Base-by-base conservation (phyloP, 805 yeast genomes). In the Ogataea polymorpha region DNA sequence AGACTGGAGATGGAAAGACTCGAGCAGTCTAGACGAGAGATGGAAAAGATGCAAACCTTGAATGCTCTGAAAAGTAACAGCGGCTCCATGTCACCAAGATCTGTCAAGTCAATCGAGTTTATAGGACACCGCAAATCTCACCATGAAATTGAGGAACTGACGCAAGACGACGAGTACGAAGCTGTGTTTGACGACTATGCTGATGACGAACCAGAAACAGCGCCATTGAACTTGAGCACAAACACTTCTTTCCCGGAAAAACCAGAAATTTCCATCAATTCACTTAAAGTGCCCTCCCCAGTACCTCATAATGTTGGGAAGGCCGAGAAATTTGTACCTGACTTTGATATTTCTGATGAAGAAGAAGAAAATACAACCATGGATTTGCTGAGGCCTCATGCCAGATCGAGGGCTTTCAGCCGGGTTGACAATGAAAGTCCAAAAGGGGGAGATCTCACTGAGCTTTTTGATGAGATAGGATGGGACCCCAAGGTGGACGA, bases 381-480 rank as follows among this genome's bases (percentile, higher is more conserved):
- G 14, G 37, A 35, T 13, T 12, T 28, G 11, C 13, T 32, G 10
- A 34, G 54, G 20, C 51, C 56, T 11, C 54, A 50, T 42, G 53
- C 58, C 1, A 48, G 63, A 40, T 54, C 63, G 1, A 48, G 66
- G 37, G 61, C 66, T 2, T 58, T 58, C 30, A 59, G 62, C 25
- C 49, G 65, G 25, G 54, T 50, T 2, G 51, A 53, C 3, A 48
- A 50, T 6, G 51, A 40, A 5, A 42, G 41, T n/a, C 49, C 54
- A 14, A 46, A 48, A 15, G 45, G 44, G 9, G 47, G 41, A 17
- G 78, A 72, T 41, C 55, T 74, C 23, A 82, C 80, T 35, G 95
- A 86, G 45, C 61, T 87, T 11, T 74, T 90, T 42, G 86, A 83
- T 21, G 91, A 86, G 46, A 72, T 89, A 16, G 78, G 80, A 23